These are phyloP conservation scores for Starmera amethionina DNA, from an alignment of 805 yeast genomes.

Conservation along the genomic window DNA sequence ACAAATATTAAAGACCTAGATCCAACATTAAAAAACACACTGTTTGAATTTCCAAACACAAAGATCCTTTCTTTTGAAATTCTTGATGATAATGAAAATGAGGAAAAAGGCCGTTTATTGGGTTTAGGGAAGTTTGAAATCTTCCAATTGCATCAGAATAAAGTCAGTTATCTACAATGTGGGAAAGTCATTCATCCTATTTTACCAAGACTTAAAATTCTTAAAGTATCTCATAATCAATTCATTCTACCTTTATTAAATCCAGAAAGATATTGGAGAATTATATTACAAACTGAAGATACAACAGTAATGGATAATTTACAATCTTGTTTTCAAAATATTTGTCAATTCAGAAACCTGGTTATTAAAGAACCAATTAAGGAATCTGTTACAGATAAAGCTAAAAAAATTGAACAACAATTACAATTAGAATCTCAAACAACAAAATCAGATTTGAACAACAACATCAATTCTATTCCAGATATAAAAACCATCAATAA, in stretches of 20 bases:
- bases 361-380: slow-evolving; percentile 8
- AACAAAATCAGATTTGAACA: too few relatives aligned
- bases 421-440: too few relatives aligned
- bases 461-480: too few relatives aligned
- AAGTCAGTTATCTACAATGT: slow-evolving; percentile 53
- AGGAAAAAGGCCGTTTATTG: slow-evolving; percentile 33
- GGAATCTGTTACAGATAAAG: neutral
- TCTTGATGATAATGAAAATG: slow-evolving; percentile 3
- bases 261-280: slow-evolving; percentile 70
- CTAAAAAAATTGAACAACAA: too few relatives aligned
- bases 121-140: slow-evolving; percentile 54
- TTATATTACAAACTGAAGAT: slow-evolving; percentile 22
- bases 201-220: slow-evolving; percentile 49
- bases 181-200: slow-evolving; percentile 60
- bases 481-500: neutral
- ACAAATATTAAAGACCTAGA: slow-evolving; percentile 1
- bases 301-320: slow-evolving; percentile 11
- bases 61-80: slow-evolving; percentile 17
- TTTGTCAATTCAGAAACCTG: slow-evolving; percentile 34
- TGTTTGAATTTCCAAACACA: slow-evolving; percentile 13
- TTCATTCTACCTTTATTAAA: slow-evolving; percentile 59
- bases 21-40: slow-evolving; percentile 8
- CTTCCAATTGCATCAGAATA: slow-evolving; percentile 47
- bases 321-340: slow-evolving; percentile 18
- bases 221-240: slow-evolving; percentile 36